These are phyloP conservation scores for Claviceps digitariae DNA, from an alignment of 2,329 filamentous ascomycete genomes.

Conservation along the genomic window DNA sequence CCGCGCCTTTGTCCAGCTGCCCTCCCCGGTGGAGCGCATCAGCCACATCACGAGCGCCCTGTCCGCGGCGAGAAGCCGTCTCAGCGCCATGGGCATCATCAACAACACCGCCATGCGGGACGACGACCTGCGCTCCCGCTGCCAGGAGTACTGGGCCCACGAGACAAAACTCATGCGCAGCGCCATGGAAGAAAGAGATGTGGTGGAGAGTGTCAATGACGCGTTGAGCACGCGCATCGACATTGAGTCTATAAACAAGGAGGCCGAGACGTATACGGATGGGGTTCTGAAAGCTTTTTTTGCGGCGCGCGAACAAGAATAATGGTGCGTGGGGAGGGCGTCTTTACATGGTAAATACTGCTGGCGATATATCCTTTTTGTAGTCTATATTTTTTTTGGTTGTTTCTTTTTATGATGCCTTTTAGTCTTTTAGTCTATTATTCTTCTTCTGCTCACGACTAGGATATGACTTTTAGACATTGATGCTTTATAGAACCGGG, in stretches of 20 bases:
- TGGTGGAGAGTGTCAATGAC: conserved; percentile 56
- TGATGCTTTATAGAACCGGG: too few relatives aligned
- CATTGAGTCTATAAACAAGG: conserved; percentile 43
- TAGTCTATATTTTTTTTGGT: background rate
- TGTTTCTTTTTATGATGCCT: too few relatives aligned
- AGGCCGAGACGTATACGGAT: conserved; percentile 49
- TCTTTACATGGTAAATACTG: too few relatives aligned
- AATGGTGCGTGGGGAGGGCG: background rate
- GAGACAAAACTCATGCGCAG: conserved; percentile 60
- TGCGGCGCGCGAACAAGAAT: conserved; percentile 4
- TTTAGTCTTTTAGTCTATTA: too few relatives aligned
- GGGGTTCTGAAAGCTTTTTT: conserved; percentile 24
- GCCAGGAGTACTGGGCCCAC: conserved; percentile 65
- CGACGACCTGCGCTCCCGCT: conserved; percentile 49
- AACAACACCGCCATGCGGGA: conserved; percentile 71
- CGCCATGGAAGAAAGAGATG: conserved; percentile 67
- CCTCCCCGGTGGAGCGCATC: conserved; percentile 50
- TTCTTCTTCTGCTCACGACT: too few relatives aligned
- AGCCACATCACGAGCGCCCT: conserved; percentile 44
- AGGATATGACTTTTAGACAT: too few relatives aligned
- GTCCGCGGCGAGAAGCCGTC: conserved; percentile 46
- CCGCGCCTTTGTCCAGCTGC: conserved; percentile 55
- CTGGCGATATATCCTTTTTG: too few relatives aligned
- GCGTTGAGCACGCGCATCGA: conserved; percentile 52
- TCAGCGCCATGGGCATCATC: conserved; percentile 61